These are phyloP conservation scores for Penicillium sp. DNA, from an alignment of 2,329 filamentous ascomycete genomes.

Conservation along the genomic window DNA sequence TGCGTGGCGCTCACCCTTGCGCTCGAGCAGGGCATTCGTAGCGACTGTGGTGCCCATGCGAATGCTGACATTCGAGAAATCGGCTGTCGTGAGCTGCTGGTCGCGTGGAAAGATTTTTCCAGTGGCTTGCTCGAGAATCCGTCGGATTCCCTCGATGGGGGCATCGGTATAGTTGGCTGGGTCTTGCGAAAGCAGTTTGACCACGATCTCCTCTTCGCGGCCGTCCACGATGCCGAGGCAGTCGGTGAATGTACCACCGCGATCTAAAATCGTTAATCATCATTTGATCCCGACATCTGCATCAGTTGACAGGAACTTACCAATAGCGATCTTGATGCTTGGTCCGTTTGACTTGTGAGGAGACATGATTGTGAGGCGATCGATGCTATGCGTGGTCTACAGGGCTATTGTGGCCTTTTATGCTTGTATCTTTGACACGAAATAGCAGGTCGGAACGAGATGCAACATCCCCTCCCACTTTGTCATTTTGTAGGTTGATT, in stretches of 20 bases:
- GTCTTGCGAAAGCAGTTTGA: conserved; percentile 88
- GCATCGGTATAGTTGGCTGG: conserved; percentile 89
- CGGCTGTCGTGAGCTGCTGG: conserved; percentile 55
- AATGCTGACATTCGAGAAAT: conserved; percentile 59
- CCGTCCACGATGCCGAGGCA: conserved; percentile 80
- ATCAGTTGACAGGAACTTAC: no score
- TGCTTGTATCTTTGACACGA: not conserved
- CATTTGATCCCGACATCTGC: no score
- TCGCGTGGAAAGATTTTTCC: conserved; percentile 71
- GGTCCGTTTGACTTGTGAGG: conserved; percentile 15
- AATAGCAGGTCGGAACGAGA: conserved; percentile 11
- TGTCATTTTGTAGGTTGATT: no score
- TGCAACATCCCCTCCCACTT: no score
- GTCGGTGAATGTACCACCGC: conserved; percentile 91
- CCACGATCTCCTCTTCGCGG: conserved; percentile 73
- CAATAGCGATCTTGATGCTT: conserved; percentile 26
- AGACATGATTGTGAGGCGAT: conserved; percentile 14
- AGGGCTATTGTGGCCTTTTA: conserved; percentile 10
- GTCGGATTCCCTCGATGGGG: conserved; percentile 85
- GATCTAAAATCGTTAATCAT: conserved; percentile 44
- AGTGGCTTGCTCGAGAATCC: conserved; percentile 78
- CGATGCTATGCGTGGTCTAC: not conserved
- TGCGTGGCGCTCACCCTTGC: conserved; percentile 82
- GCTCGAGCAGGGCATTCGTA: conserved; percentile 82
- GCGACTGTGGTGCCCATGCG: conserved; percentile 92